These are phyloP conservation scores for Cladophialophora immunda DNA, from an alignment of 2,329 filamentous ascomycete genomes.

Conservation along the genomic window DNA sequence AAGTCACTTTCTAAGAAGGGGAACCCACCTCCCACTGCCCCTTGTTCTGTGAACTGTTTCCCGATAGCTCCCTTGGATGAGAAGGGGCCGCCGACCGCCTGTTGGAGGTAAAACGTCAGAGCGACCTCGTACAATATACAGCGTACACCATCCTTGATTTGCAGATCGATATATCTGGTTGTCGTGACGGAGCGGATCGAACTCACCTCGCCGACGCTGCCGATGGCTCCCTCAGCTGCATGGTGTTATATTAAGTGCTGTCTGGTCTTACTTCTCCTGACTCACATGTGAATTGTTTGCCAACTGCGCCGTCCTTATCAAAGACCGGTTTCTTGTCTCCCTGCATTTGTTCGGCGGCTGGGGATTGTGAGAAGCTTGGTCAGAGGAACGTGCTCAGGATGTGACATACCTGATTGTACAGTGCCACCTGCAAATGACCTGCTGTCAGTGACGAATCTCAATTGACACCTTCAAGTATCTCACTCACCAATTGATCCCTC, in stretches of 20 bases:
- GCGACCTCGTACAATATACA: not conserved
- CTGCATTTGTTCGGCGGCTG: slow-evolving; percentile 34
- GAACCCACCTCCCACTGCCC: slow-evolving; percentile 48
- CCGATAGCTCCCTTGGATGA: slow-evolving; percentile 48
- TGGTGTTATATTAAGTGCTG: not conserved
- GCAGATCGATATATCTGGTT: not conserved
- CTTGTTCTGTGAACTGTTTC: slow-evolving; percentile 50
- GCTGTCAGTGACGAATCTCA: slow-evolving; percentile 40
- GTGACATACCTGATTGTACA: slow-evolving; percentile 29
- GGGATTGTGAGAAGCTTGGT: not conserved
- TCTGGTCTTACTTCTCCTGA: not conserved
- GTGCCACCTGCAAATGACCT: slow-evolving; percentile 14
- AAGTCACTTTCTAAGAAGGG: not conserved
- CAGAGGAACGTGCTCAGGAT: not conserved
- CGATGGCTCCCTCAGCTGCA: slow-evolving; percentile 47
- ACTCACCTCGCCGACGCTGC: slow-evolving; percentile 42
- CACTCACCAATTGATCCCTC: slow-evolving; percentile 27
- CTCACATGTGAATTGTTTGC: slow-evolving; percentile 32
- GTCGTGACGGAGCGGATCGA: not conserved
- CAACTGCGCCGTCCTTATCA: slow-evolving; percentile 34
- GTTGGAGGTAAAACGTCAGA: slow-evolving; percentile 35
- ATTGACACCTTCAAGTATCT: not conserved
- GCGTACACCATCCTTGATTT: not conserved
- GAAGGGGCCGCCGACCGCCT: slow-evolving; percentile 48
- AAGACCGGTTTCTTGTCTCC: slow-evolving; percentile 36